Evolutionary conservation across 164 flowering plant species (phyloP).

Genomic region (Tetrastigma voinierianum): DNA sequence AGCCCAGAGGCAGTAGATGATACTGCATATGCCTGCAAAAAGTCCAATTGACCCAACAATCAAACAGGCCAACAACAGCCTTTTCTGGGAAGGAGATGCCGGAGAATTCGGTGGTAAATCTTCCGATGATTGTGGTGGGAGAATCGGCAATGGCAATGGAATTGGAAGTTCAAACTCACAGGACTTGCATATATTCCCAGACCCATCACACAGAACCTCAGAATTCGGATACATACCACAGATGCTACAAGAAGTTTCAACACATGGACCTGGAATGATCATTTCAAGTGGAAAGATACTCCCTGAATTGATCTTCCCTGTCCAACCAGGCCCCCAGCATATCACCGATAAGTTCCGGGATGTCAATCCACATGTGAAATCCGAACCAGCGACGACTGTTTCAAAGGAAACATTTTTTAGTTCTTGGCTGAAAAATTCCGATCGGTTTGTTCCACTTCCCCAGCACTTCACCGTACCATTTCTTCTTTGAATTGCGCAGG

Average conservation of each 20-base stretch:
- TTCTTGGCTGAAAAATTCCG: background rate
- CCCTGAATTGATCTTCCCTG: background rate
- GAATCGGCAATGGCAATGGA: constrained; percentile 18
- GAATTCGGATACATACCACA: constrained; percentile 36
- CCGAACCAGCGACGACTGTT: constrained; percentile 31
- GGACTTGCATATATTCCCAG: constrained; percentile 26
- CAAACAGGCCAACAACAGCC: constrained; percentile 16
- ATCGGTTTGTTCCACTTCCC: constrained; percentile 27
- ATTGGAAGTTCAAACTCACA: constrained; percentile 21
- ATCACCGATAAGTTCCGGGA: constrained; percentile 22
- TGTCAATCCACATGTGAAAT: constrained; percentile 34
- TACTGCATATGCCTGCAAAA: constrained; percentile 22
- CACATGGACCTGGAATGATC: constrained; percentile 31
- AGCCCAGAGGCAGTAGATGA: constrained; percentile 22
- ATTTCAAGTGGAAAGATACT: constrained; percentile 13
- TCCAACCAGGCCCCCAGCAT: constrained; percentile 37
- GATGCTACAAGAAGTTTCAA: constrained; percentile 12
- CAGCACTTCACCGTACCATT: constrained; percentile 40
- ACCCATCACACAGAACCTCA: constrained; percentile 23
- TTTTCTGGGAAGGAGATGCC: background rate
- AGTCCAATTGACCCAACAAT: constrained; percentile 29
- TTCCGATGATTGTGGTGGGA: background rate
- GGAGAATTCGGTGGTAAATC: background rate
- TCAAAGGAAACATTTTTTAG: constrained; percentile 28
- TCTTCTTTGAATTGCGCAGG: constrained; percentile 30